Conservation (phyloP, 805 yeast genomes). For the Metschnikowia sp. region DNA sequence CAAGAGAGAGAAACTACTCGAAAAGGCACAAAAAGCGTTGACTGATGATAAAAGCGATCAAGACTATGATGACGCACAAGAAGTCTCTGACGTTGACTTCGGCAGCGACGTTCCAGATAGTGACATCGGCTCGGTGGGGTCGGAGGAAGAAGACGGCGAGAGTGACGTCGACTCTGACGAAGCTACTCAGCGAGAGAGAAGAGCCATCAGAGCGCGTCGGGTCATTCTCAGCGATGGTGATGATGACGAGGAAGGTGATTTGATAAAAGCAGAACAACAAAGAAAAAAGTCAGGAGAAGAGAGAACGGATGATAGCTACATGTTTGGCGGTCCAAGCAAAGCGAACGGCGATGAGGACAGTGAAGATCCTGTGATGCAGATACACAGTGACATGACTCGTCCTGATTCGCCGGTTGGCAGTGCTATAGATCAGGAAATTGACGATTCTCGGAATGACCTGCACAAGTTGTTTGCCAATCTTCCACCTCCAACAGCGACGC, state of each 20-base stretch:
- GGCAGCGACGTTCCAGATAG: conserved; percentile 24
- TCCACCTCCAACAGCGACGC: conserved; percentile 20
- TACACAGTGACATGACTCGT: conserved; percentile 12
- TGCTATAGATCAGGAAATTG: conserved; percentile 1
- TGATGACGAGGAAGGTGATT: conserved; percentile 16
- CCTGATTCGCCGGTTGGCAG: conserved; percentile 11
- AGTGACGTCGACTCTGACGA: conserved; percentile 17
- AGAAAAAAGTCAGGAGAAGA: conserved; percentile 12
- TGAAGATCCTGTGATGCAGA: conserved; percentile 16
- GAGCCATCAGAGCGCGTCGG: conserved; percentile 7
- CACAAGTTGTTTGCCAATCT: conserved; percentile 27
- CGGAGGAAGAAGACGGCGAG: conserved; percentile 1
- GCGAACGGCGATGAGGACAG: conserved; percentile 5
- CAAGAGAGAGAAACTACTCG: conserved; percentile 38
- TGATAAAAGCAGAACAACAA: neutral
- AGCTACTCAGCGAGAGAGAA: conserved; percentile 7
- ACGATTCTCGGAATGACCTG: conserved; percentile 2
- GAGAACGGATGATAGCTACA: conserved; percentile 16
- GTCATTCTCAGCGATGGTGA: conserved; percentile 15
- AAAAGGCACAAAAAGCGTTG: conserved; percentile 34
- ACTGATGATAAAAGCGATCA: conserved; percentile 15
- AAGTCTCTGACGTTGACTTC: neutral
- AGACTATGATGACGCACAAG: conserved; percentile 13
- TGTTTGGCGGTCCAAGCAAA: conserved; percentile 16
- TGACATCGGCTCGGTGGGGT: conserved; percentile 6